phyloP scores from a whole-genome alignment of 2,329 filamentous ascomycete species.

The Tympanopsis confertula region DNA sequence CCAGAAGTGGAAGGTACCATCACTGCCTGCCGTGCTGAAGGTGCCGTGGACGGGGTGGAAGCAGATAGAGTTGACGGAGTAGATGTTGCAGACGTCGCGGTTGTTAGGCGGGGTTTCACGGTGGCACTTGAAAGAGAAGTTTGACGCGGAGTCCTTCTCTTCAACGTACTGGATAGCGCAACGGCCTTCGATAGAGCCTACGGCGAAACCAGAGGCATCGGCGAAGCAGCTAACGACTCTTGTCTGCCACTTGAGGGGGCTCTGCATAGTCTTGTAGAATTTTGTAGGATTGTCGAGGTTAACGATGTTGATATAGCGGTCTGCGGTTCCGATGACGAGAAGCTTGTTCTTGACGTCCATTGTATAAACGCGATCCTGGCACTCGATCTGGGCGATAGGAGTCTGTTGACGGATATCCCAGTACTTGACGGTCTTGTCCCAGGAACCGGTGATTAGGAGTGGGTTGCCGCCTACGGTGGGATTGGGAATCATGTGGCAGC shows the following conservation, averaged over 20 bases:
- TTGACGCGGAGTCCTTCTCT: conserved; percentile 81
- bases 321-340: conserved; percentile 82
- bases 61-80: conserved; percentile 91
- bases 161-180: conserved; percentile 98
- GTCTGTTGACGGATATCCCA: conserved; percentile 64
- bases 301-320: conserved; percentile 91
- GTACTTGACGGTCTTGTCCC: conserved; percentile 85
- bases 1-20: conserved; percentile 96
- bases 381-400: conserved; percentile 54
- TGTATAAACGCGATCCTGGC: conserved; percentile 73
- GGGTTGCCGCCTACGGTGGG: conserved; percentile 49
- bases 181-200: conserved; percentile 91
- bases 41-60: conserved; percentile 96
- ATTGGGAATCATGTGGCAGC: conserved; percentile 66
- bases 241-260: conserved; percentile 96
- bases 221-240: conserved; percentile 88
- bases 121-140: conserved; percentile 99
- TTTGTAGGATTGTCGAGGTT: conserved; percentile 78
- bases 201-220: conserved; percentile 82
- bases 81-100: conserved; percentile 74
- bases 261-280: conserved; percentile 93
- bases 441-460: conserved; percentile 84
- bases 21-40: conserved; percentile 91
- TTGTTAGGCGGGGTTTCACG: conserved; percentile 56
- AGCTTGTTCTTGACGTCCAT: conserved; percentile 86